A percentile compares a stretch with the other conserved stretches of the same genome.
Evolutionary conservation across 2,329 filamentous ascomycete species (phyloP).

Genomic region (Xylariaceae sp.): DNA sequence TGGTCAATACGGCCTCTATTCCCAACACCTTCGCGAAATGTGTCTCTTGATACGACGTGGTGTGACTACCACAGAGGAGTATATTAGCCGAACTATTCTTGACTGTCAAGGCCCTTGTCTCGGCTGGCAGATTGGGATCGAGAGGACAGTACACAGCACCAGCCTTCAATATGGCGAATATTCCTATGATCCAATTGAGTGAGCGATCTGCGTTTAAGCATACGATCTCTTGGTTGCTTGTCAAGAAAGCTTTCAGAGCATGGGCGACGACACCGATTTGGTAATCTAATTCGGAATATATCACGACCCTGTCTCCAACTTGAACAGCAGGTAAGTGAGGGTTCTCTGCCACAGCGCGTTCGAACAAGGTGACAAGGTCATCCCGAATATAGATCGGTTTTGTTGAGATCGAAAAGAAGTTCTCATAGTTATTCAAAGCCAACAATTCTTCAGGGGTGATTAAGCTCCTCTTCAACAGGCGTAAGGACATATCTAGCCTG

Average conservation of each 20-base stretch:
- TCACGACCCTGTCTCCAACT: constrained; percentile 7
- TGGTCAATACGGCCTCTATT: no score
- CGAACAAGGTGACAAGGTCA: neutral
- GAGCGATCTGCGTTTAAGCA: constrained; percentile 32
- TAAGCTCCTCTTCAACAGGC: neutral
- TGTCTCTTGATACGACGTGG: no score
- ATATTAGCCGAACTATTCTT: constrained; percentile 20
- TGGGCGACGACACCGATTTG: constrained; percentile 1
- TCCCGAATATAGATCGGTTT: neutral
- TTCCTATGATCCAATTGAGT: constrained; percentile 33
- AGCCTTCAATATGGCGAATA: constrained; percentile 32
- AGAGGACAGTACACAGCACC: constrained; percentile 32
- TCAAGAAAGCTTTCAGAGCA: constrained; percentile 6
- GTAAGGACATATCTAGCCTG: no score
- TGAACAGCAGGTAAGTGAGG: neutral
- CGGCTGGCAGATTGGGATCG: constrained; percentile 21
- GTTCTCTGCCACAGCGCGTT: neutral
- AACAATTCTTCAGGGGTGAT: neutral
- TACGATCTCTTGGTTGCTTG: constrained; percentile 30
- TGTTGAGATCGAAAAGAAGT: neutral
- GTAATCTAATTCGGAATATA: constrained; percentile 8
- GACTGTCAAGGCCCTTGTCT: no score
- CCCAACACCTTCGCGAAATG: no score
- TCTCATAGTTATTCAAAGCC: neutral
- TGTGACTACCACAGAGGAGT: constrained; percentile 22